These are phyloP conservation scores for Cordyceps cicadae DNA, from an alignment of 2,329 filamentous ascomycete genomes.

Conservation along the genomic window DNA sequence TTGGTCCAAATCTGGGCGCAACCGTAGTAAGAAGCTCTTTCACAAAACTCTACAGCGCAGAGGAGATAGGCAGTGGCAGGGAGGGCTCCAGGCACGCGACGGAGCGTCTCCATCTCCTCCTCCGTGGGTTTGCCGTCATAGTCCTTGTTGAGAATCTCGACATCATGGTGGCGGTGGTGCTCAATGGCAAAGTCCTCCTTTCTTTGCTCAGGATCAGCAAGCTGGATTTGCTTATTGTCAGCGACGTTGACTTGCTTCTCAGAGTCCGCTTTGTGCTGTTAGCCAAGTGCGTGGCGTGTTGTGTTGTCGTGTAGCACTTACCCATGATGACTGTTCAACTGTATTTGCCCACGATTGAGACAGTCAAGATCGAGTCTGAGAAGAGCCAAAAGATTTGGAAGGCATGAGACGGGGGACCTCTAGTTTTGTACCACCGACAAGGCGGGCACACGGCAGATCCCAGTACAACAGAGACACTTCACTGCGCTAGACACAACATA, in stretches of 20 bases:
- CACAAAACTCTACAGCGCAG: constrained; percentile 52
- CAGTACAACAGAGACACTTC: background rate
- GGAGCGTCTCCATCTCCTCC: constrained; percentile 44
- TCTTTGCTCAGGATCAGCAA: background rate
- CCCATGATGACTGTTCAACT: constrained; percentile 1
- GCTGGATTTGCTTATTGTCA: background rate
- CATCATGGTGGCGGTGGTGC: constrained; percentile 2
- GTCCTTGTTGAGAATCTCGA: constrained; percentile 14
- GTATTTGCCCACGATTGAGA: background rate
- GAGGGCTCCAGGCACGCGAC: constrained; percentile 43
- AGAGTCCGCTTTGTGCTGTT: background rate
- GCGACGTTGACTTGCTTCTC: constrained; percentile 4
- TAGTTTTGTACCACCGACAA: constrained; percentile 8
- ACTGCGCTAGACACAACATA: background rate
- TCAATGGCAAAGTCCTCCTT: background rate
- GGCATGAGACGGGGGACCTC: background rate
- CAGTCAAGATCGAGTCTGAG: background rate
- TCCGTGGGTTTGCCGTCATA: constrained; percentile 40
- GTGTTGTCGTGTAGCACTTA: background rate
- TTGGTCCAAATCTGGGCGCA: constrained; percentile 34
- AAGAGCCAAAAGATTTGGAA: background rate
- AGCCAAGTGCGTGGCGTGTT: background rate
- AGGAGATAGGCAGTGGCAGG: constrained; percentile 47
- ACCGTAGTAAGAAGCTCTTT: constrained; percentile 52
- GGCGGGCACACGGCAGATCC: background rate